A percentile compares a stretch with the other conserved stretches of the same genome.
These are phyloP conservation scores for Trichoderma pleuroti DNA, from an alignment of 2,329 filamentous ascomycete genomes.

Conservation along the genomic window DNA sequence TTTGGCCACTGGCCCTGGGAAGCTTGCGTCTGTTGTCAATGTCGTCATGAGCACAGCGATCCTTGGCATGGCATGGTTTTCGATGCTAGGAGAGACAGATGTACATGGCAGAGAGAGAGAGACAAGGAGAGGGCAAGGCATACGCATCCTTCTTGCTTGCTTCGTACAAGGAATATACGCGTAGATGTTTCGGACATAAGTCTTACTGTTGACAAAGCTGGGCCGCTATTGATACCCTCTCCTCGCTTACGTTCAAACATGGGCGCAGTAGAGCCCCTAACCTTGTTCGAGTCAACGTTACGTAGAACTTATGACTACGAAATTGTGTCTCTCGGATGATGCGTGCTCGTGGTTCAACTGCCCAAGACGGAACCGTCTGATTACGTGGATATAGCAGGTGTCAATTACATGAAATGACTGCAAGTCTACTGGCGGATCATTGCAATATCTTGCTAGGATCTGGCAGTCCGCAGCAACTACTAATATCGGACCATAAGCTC, in stretches of 20 bases:
- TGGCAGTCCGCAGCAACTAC: background rate
- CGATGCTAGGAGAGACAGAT: background rate
- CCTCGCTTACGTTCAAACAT: background rate
- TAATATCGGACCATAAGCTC: background rate
- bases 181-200: background rate
- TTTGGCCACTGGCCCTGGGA: background rate
- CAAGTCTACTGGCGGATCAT: background rate
- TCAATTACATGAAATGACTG: background rate
- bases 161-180: background rate
- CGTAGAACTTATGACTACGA: background rate
- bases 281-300: background rate
- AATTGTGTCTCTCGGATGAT: background rate
- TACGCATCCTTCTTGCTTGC: background rate
- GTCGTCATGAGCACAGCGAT: background rate
- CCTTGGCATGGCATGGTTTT: background rate
- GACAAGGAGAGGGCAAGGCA: background rate
- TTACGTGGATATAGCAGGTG: background rate
- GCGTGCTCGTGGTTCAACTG: background rate
- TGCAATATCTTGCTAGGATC: background rate
- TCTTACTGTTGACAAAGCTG: background rate
- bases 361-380: background rate
- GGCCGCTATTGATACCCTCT: background rate
- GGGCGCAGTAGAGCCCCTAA: background rate
- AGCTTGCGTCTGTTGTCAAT: background rate
- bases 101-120: background rate